phyloP scores from a whole-genome alignment of 2,329 filamentous ascomycete species.

The Paecilomyces dactylethromorphus region DNA sequence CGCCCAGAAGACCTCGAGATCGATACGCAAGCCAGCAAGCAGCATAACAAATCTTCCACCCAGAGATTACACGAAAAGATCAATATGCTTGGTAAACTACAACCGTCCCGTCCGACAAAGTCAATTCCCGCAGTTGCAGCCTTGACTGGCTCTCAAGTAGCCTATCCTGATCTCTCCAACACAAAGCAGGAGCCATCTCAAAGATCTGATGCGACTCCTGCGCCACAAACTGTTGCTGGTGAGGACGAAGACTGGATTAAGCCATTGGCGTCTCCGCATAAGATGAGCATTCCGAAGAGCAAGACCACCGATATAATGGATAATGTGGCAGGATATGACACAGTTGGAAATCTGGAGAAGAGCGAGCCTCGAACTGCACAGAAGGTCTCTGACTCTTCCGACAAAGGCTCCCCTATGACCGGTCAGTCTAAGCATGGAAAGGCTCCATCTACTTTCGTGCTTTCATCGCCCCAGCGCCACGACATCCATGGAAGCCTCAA shows the following conservation, averaged over 20 bases:
- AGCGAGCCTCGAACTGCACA: constrained; percentile 37
- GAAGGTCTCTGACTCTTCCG: constrained; percentile 11
- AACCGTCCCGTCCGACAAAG: constrained; percentile 39
- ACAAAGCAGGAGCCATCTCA: constrained; percentile 16
- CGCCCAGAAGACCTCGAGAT: constrained; percentile 43
- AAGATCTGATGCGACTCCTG: constrained; percentile 15
- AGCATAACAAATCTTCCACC: constrained; percentile 84
- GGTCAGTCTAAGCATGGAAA: constrained; percentile 47
- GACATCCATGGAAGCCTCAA: constrained; percentile 34
- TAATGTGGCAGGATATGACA: constrained; percentile 45
- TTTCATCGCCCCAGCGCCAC: constrained; percentile 45
- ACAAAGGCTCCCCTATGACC: constrained; percentile 17
- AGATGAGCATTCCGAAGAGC: constrained; percentile 54
- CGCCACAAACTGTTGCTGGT: constrained; percentile 16
- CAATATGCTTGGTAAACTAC: constrained; percentile 59
- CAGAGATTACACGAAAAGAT: constrained; percentile 91
- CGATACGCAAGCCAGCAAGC: constrained; percentile 46
- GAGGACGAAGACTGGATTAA: constrained; percentile 57
- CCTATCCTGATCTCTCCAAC: constrained; percentile 29
- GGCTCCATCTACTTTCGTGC: constrained; percentile 55
- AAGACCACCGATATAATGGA: constrained; percentile 58
- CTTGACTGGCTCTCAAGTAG: constrained; percentile 22
- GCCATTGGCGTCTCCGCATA: constrained; percentile 39
- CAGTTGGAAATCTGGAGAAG: constrained; percentile 44
- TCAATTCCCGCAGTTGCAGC: constrained; percentile 33